Evolutionary conservation across 108 stramenopile genomes (phyloP).

Genomic region (Cylindrotheca fusiformis): DNA sequence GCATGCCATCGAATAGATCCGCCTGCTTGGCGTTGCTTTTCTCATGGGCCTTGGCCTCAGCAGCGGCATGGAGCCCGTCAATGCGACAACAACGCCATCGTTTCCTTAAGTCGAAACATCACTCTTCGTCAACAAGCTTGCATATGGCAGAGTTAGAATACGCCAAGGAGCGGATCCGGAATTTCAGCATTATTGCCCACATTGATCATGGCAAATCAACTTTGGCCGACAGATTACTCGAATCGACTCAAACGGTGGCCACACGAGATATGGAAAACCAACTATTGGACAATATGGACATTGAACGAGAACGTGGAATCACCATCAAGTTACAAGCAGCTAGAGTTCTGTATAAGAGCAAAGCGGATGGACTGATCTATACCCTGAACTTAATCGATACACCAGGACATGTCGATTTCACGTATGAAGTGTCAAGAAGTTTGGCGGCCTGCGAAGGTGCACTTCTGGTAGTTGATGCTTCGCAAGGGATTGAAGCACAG

Average conservation of each 20-base stretch:
- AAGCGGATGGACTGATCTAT: constrained; percentile 82
- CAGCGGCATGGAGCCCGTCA: constrained; percentile 4
- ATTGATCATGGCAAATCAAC: constrained; percentile 97
- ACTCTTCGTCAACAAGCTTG: constrained; percentile 2
- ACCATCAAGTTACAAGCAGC: constrained; percentile 99
- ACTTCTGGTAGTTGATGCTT: constrained; percentile 95
- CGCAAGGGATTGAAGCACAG: constrained; percentile 99
- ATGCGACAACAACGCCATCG: constrained; percentile 2
- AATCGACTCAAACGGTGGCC: constrained; percentile 85
- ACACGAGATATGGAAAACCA: constrained; percentile 92
- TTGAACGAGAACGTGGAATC: constrained; percentile 98
- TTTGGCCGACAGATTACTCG: constrained; percentile 92
- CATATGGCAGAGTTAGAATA: constrained; percentile 38
- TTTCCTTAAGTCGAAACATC: neutral
- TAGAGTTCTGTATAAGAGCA: constrained; percentile 84
- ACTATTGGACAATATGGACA: constrained; percentile 95
- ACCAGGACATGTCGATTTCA: constrained; percentile 95
- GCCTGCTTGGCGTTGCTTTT: neutral
- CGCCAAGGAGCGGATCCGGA: constrained; percentile 82
- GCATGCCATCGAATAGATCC: neutral
- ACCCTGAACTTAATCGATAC: constrained; percentile 71
- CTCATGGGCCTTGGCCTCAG: neutral
- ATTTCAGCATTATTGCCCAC: constrained; percentile 98
- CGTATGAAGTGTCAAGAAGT: constrained; percentile 95
- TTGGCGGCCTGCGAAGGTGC: constrained; percentile 99